Evolutionary conservation across 108 stramenopile species (phyloP).

Genomic region (Phaeodactylum tricornutum): DNA sequence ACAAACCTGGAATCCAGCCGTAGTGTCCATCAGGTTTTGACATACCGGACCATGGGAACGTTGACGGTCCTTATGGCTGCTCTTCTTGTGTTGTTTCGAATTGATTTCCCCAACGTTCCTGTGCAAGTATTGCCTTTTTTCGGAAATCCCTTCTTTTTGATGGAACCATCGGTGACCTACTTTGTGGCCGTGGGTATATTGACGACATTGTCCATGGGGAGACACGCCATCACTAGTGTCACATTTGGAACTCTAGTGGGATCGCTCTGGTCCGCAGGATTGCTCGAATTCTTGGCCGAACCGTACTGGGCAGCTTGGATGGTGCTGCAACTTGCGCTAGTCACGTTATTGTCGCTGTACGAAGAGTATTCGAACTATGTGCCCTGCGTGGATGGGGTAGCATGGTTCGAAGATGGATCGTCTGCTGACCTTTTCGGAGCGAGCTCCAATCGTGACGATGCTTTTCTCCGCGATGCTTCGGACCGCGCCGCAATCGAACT

Average conservation of each 20-base stretch:
- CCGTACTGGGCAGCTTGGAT: constrained; percentile 22
- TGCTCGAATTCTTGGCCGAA: constrained; percentile 38
- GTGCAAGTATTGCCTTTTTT: constrained; percentile 29
- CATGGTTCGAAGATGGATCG: too few relatives aligned
- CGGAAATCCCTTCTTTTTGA: constrained; percentile 4
- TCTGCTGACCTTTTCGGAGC: too few relatives aligned
- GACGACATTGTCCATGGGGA: constrained; percentile 11
- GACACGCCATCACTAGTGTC: constrained; percentile 28
- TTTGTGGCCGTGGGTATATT: constrained; percentile 13
- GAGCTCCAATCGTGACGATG: too few relatives aligned
- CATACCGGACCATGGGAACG: constrained; percentile 31
- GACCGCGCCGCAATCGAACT: too few relatives aligned
- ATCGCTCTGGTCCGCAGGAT: constrained; percentile 33
- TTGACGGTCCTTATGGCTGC: constrained; percentile 26
- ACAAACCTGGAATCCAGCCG: constrained; percentile 13
- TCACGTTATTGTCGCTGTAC: neutral
- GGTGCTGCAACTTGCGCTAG: neutral
- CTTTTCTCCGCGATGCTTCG: too few relatives aligned
- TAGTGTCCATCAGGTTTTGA: constrained; percentile 10
- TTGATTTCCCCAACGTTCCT: constrained; percentile 25
- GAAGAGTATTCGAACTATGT: neutral
- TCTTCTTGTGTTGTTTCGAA: constrained; percentile 23
- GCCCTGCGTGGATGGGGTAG: constrained; percentile 1
- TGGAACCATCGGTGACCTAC: constrained; percentile 14
- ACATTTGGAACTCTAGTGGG: constrained; percentile 28